These are phyloP conservation scores for Termitomyces sp. DNA, from an alignment of 768 basidiomycete species.

Conservation along the genomic window DNA sequence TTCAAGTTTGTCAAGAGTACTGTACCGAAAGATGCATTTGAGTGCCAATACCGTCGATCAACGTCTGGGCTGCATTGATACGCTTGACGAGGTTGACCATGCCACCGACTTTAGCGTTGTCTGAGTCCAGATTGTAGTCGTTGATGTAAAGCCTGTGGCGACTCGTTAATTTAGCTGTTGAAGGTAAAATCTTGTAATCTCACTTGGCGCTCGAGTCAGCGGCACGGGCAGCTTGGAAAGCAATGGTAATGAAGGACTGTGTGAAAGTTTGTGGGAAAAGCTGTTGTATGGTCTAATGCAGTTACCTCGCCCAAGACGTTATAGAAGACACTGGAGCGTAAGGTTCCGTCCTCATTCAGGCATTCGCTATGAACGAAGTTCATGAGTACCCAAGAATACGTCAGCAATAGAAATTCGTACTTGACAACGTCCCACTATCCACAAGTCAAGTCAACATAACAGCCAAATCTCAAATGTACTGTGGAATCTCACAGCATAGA, in stretches of 20 bases:
- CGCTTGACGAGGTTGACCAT: slow-evolving; percentile 33
- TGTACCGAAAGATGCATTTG: slow-evolving; percentile 37
- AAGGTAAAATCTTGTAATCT: neutral
- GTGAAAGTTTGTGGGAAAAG: neutral
- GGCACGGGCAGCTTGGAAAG: slow-evolving; percentile 42
- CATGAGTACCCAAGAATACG: neutral
- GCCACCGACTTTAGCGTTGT: slow-evolving; percentile 38
- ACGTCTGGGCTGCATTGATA: slow-evolving; percentile 28
- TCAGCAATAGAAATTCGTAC: neutral
- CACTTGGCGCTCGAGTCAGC: slow-evolving; percentile 45
- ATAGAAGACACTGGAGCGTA: slow-evolving; percentile 41
- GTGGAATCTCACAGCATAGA: slow-evolving; percentile 26
- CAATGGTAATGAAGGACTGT: slow-evolving; percentile 42
- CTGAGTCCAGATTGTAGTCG: slow-evolving; percentile 45
- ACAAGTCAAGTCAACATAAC: neutral
- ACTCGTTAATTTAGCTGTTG: neutral
- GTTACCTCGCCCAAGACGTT: slow-evolving; percentile 40
- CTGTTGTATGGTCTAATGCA: too few species aligned
- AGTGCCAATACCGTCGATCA: slow-evolving; percentile 47
- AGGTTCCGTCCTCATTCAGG: slow-evolving; percentile 34
- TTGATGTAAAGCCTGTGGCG: slow-evolving; percentile 29
- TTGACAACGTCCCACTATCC: neutral
- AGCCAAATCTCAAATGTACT: neutral
- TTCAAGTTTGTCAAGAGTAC: neutral
- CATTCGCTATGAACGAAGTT: neutral